Evolutionary conservation across 2,329 filamentous ascomycete genomes (phyloP).

Genomic region (Epichloe hybrida): DNA sequence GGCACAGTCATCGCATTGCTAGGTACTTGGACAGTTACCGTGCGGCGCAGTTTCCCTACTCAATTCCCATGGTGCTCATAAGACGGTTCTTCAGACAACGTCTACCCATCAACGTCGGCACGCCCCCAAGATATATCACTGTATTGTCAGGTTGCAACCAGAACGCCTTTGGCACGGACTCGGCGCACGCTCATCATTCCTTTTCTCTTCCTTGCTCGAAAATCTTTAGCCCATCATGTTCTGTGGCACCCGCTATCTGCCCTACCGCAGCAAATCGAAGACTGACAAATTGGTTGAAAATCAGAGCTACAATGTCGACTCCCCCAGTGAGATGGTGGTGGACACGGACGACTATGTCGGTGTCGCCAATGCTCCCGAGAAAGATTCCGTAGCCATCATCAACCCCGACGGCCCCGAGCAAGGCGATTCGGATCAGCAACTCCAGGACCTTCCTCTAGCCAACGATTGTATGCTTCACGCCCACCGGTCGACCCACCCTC

Average conservation of each 20-base stretch:
- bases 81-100: not conserved
- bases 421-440: constrained; percentile 27
- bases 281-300: constrained; percentile 14
- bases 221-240: constrained; percentile 9
- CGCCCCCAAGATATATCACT: not conserved
- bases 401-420: constrained; percentile 37
- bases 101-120: not conserved
- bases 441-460: constrained; percentile 34
- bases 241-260: constrained; percentile 10
- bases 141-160: not conserved
- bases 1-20: not conserved
- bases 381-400: constrained; percentile 40
- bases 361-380: constrained; percentile 33
- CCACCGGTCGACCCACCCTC: constrained; percentile 3
- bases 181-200: constrained; percentile 4
- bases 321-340: constrained; percentile 41
- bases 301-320: constrained; percentile 40
- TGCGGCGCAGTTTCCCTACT: not conserved
- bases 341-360: constrained; percentile 42
- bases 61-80: not conserved
- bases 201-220: constrained; percentile 5
- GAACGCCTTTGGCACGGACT: not conserved
- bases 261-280: constrained; percentile 7
- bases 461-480: constrained; percentile 34
- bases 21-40: not conserved